Evolutionary conservation across 805 yeast genomes (phyloP).

Genomic region (Candida suzukii): DNA sequence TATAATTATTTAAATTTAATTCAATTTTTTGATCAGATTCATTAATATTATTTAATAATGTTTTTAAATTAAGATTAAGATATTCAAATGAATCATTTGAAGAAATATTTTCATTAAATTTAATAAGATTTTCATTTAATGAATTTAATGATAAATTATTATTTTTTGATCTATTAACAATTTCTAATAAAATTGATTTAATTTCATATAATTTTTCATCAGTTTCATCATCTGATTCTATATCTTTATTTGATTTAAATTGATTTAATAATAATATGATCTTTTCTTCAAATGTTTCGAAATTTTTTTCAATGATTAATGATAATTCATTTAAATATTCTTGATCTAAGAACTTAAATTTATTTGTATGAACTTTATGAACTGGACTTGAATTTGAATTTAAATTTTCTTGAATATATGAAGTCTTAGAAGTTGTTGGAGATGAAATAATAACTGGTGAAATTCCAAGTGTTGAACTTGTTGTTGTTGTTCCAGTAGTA

Average conservation of each 20-base stretch:
- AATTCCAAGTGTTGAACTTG: background rate
- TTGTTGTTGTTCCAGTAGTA: background rate
- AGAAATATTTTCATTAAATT: slow-evolving; percentile 1
- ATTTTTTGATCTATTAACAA: slow-evolving; percentile 1
- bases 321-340: slow-evolving; percentile 1
- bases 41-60: background rate
- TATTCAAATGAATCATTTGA: background rate
- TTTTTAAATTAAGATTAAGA: background rate
- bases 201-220: background rate
- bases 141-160: background rate
- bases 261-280: background rate
- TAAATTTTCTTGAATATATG: background rate
- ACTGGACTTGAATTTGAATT: background rate
- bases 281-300: slow-evolving; percentile 1
- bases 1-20: no score
- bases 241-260: background rate
- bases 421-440: background rate
- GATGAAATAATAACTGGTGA: background rate
- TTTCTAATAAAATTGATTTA: background rate
- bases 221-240: background rate
- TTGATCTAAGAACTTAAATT: slow-evolving; percentile 3
- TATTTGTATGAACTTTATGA: slow-evolving; percentile 1
- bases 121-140: slow-evolving; percentile 1
- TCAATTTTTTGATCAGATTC: background rate
- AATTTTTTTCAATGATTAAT: background rate